A percentile compares a stretch with the other conserved stretches of the same genome.
These are phyloP conservation scores for Sungouiozyma ichnusensis DNA, from an alignment of 805 yeast species.

Conservation along the genomic window DNA sequence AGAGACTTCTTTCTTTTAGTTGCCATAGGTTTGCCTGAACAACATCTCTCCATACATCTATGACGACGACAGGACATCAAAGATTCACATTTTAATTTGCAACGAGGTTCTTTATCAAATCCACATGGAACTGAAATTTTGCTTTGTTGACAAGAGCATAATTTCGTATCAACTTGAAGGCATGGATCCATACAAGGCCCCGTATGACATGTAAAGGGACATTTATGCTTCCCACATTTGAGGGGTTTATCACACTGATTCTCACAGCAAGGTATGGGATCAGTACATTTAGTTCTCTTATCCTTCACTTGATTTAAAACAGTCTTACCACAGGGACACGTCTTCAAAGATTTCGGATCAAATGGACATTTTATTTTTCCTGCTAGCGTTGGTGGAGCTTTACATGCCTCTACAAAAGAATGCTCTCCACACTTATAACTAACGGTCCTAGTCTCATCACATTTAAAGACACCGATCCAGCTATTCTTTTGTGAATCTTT, in stretches of 20 bases:
- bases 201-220: slow-evolving; percentile 62
- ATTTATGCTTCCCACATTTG: slow-evolving; percentile 62
- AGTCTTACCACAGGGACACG: slow-evolving; percentile 76
- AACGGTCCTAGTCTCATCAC: slow-evolving; percentile 36
- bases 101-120: slow-evolving; percentile 47
- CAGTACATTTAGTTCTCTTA: slow-evolving; percentile 52
- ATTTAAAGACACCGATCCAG: slow-evolving; percentile 46
- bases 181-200: slow-evolving; percentile 69
- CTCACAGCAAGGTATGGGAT: slow-evolving; percentile 70
- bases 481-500: slow-evolving; percentile 19
- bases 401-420: slow-evolving; percentile 45
- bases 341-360: slow-evolving; percentile 47
- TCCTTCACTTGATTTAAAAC: slow-evolving; percentile 31
- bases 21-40: slow-evolving; percentile 57
- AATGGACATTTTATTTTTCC: slow-evolving; percentile 42
- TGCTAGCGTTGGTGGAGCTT: slow-evolving; percentile 21
- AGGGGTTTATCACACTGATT: slow-evolving; percentile 50
- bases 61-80: slow-evolving; percentile 73
- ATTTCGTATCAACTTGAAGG: slow-evolving; percentile 36
- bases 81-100: slow-evolving; percentile 64
- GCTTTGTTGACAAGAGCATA: slow-evolving; percentile 55
- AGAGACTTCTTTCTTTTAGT: slow-evolving; percentile 34
- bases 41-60: slow-evolving; percentile 58
- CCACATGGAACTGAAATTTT: slow-evolving; percentile 55
- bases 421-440: slow-evolving; percentile 51